phyloP scores from a whole-genome alignment of 441 rosid species.

The Gossypium schwendimanii region DNA sequence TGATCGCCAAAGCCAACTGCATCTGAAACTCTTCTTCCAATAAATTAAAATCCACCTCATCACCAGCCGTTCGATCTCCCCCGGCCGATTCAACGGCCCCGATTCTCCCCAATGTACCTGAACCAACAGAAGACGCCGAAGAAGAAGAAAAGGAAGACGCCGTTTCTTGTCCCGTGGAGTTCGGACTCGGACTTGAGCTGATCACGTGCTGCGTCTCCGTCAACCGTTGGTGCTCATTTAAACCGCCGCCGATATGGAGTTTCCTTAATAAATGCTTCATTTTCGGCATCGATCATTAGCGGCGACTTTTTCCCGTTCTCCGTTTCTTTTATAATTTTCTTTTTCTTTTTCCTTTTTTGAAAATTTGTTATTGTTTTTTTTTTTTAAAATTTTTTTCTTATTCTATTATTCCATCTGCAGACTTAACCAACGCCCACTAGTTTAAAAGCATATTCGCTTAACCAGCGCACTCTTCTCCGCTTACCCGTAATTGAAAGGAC shows the following conservation, averaged over 20 bases:
- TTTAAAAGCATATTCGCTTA: conserved; percentile 50
- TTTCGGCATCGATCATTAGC: conserved; percentile 89
- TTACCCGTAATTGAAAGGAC: conserved; percentile 30
- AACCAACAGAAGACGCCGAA: conserved; percentile 34
- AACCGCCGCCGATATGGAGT: conserved; percentile 82
- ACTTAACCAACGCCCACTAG: conserved; percentile 49
- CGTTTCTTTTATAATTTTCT: not conserved
- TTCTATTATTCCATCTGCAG: conserved; percentile 9
- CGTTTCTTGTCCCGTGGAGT: not conserved
- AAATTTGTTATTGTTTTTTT: not conserved
- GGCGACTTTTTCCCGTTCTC: conserved; percentile 16
- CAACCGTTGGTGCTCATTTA: conserved; percentile 50
- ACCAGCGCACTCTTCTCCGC: conserved; percentile 59
- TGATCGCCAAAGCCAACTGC: conserved; percentile 82
- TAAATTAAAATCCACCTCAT: conserved; percentile 49
- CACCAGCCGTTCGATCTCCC: conserved; percentile 38
- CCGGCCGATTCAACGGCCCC: conserved; percentile 37
- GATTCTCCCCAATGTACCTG: conserved; percentile 36
- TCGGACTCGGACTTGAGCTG: conserved; percentile 24
- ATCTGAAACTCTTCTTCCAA: conserved; percentile 91
- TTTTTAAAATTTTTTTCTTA: not conserved
- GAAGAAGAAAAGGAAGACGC: conserved; percentile 28
- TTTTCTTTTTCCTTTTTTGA: not conserved
- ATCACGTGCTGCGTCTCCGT: conserved; percentile 34
- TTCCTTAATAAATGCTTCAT: conserved; percentile 85